Percentiles rank a stretch among this genome's conserved stretches.
Conservation (phyloP, 306 rosid species). For the Dryas alaskensis region DNA sequence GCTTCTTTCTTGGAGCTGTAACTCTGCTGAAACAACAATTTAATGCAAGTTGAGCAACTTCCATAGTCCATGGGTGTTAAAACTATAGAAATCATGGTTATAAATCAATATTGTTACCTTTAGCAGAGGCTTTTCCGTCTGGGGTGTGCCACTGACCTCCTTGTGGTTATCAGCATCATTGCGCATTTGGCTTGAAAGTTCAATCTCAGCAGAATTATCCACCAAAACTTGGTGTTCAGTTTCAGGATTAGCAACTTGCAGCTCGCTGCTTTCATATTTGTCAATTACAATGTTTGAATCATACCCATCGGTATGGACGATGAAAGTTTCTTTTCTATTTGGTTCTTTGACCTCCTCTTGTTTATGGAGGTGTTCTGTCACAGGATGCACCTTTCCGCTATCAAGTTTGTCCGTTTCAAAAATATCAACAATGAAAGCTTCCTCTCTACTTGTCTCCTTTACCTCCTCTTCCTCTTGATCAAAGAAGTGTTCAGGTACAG, state of each 20-base stretch:
- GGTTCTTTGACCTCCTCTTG: constrained; percentile 19
- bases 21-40: constrained; percentile 33
- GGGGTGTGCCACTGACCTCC: constrained; percentile 41
- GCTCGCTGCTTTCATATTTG: constrained; percentile 27
- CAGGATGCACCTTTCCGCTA: background rate
- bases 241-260: constrained; percentile 30
- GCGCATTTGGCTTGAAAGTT: constrained; percentile 32
- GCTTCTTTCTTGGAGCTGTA: constrained; percentile 36
- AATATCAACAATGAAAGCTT: too few species aligned
- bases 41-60: background rate
- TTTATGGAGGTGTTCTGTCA: background rate
- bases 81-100: background rate
- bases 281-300: constrained; percentile 29
- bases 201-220: constrained; percentile 38
- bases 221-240: constrained; percentile 27
- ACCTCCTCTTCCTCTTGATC: too few species aligned
- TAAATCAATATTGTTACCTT: constrained; percentile 36
- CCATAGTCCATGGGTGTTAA: background rate
- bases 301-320: constrained; percentile 8
- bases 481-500: too few species aligned
- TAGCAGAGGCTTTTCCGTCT: constrained; percentile 35
- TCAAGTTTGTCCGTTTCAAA: background rate
- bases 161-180: constrained; percentile 29
- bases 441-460: too few species aligned
- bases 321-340: constrained; percentile 13